Percentiles rank a stretch among this genome's conserved stretches.
Conservation (phyloP, 805 yeast species). For the Candida sakaeoensis region DNA sequence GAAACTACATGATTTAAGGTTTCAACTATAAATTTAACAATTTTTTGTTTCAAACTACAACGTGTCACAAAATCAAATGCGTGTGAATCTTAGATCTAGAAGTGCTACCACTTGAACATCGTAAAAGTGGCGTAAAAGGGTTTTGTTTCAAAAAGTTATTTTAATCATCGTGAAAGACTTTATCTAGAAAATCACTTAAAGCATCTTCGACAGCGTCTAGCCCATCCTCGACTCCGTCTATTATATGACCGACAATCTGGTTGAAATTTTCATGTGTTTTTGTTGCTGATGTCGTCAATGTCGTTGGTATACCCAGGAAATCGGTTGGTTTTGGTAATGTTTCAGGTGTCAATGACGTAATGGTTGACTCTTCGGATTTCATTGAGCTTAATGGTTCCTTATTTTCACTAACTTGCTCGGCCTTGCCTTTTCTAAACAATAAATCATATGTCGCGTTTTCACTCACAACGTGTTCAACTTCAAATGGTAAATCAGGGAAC, state of each 20-base stretch:
- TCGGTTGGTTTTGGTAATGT: slow-evolving; percentile 26
- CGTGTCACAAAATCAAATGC: not conserved
- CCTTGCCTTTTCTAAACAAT: slow-evolving; percentile 24
- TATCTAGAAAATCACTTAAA: slow-evolving; percentile 15
- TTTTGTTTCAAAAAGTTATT: too few relatives aligned
- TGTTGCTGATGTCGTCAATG: slow-evolving; percentile 2
- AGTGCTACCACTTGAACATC: not conserved
- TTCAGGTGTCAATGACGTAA: slow-evolving; percentile 14
- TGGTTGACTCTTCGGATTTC: slow-evolving; percentile 19
- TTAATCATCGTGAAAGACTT: slow-evolving; percentile 11
- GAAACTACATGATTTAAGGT: not conserved
- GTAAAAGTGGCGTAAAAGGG: too few relatives aligned
- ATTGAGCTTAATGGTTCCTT: slow-evolving; percentile 22
- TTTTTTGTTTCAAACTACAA: slow-evolving; percentile 1
- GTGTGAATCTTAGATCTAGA: not conserved
- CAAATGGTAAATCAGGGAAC: slow-evolving; percentile 52
- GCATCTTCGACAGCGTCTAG: slow-evolving; percentile 16
- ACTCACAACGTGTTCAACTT: slow-evolving; percentile 38
- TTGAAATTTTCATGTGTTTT: slow-evolving; percentile 5
- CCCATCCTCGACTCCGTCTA: slow-evolving; percentile 15
- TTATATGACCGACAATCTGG: slow-evolving; percentile 13
- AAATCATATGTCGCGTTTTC: slow-evolving; percentile 52
- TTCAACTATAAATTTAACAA: slow-evolving; percentile 1
- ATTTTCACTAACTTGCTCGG: slow-evolving; percentile 14
- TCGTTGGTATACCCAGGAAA: slow-evolving; percentile 13